phyloP scores from a whole-genome alignment of 306 rosid genomes.

The Cicer yamashitae region DNA sequence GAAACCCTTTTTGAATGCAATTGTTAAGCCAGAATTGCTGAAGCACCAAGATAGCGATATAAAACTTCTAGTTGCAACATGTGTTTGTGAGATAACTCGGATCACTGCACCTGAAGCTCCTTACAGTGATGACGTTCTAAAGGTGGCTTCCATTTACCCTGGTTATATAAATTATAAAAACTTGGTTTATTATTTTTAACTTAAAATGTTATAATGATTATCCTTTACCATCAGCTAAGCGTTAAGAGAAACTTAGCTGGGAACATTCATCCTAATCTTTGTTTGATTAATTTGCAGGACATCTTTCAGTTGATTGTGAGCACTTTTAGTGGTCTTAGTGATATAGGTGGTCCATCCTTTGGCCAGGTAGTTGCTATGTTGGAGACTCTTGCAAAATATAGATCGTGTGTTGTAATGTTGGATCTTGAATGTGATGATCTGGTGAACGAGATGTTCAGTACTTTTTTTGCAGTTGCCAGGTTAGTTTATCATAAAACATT shows the following conservation, averaged over 20 bases:
- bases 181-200: constrained; percentile 23
- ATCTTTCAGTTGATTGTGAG: constrained; percentile 87
- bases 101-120: constrained; percentile 99
- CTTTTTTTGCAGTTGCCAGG: constrained; percentile 90
- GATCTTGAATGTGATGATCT: constrained; percentile 97
- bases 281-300: constrained; percentile 69
- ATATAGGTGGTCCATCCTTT: constrained; percentile 81
- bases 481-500: constrained; percentile 48
- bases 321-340: constrained; percentile 87
- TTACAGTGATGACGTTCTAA: constrained; percentile 80
- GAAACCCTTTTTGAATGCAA: constrained; percentile 81
- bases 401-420: constrained; percentile 98
- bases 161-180: constrained; percentile 42
- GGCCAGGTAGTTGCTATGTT: constrained; percentile 82
- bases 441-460: constrained; percentile 92
- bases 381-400: constrained; percentile 94
- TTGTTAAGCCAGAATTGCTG: constrained; percentile 90
- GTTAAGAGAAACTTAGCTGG: constrained; percentile 25
- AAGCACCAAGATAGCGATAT: constrained; percentile 86
- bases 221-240: constrained; percentile 33
- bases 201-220: not conserved
- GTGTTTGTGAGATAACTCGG: constrained; percentile 95
- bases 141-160: constrained; percentile 62
- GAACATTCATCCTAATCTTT: constrained; percentile 44
- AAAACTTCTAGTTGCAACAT: constrained; percentile 89